phyloP scores from a whole-genome alignment of 1,284 basidiomycete species.

The Sporisorium scitamineum region DNA sequence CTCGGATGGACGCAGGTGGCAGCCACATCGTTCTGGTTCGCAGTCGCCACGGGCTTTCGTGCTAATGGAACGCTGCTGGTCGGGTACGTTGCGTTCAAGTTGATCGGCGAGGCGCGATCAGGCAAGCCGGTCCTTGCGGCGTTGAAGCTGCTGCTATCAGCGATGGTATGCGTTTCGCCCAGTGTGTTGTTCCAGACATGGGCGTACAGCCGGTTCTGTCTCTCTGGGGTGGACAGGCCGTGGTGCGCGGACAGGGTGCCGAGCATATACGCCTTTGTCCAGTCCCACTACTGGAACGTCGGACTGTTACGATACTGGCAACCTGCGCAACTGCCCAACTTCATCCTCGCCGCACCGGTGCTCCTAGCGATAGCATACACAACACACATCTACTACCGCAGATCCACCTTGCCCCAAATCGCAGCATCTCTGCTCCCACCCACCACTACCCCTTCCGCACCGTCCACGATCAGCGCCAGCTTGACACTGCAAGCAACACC shows the following conservation, averaged over 20 bases:
- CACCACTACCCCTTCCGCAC: background rate
- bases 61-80: conserved; percentile 83
- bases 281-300: conserved; percentile 84
- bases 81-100: conserved; percentile 73
- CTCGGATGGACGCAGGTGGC: conserved; percentile 71
- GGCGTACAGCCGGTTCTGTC: conserved; percentile 79
- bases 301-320: conserved; percentile 91
- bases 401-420: background rate
- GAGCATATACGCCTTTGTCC: conserved; percentile 84
- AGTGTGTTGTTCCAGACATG: conserved; percentile 79
- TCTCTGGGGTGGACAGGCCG: conserved; percentile 54
- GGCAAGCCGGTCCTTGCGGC: background rate
- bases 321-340: conserved; percentile 84
- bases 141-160: conserved; percentile 1
- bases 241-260: conserved; percentile 80
- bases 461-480: background rate
- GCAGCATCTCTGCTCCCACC: conserved; percentile 57
- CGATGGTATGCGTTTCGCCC: conserved; percentile 71
- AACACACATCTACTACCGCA: conserved; percentile 62
- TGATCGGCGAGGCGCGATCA: conserved; percentile 17
- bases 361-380: conserved; percentile 19
- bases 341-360: conserved; percentile 83
- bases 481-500: conserved; percentile 5
- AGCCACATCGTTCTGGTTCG: conserved; percentile 76
- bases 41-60: conserved; percentile 78